Conservation (phyloP, 1,284 basidiomycete species). For the Lignosus rhinocerotis region DNA sequence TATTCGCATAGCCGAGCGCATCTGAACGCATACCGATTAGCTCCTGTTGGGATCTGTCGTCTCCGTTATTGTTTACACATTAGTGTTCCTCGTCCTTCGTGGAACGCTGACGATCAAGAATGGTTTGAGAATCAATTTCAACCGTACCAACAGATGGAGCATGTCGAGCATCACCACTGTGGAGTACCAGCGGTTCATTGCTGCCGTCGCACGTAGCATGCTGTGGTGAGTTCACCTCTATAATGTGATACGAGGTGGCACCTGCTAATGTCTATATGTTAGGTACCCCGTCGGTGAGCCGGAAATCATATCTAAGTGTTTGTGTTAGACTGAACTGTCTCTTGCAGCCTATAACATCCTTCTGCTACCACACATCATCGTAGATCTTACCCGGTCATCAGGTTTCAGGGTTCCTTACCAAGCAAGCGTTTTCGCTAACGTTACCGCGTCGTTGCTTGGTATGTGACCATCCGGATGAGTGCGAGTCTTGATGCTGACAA, state of each 20-base stretch:
- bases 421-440: conserved; percentile 49
- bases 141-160: conserved; percentile 47
- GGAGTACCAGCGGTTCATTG: conserved; percentile 61
- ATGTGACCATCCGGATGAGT: conserved; percentile 46
- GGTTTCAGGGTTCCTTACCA: conserved; percentile 47
- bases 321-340: conserved; percentile 1
- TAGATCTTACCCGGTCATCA: conserved; percentile 49
- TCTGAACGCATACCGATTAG: conserved; percentile 31
- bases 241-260: not conserved
- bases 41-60: conserved; percentile 56
- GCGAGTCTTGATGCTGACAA: not conserved
- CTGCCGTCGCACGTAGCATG: conserved; percentile 61
- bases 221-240: conserved; percentile 52
- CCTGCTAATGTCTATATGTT: not conserved
- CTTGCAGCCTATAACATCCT: conserved; percentile 55
- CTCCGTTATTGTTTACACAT: conserved; percentile 55
- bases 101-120: conserved; percentile 47
- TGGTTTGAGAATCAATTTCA: conserved; percentile 49
- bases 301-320: not conserved
- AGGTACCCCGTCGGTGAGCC: conserved; percentile 65
- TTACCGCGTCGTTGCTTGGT: conserved; percentile 60
- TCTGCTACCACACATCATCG: conserved; percentile 60
- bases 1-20: no score
- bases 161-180: conserved; percentile 29
- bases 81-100: conserved; percentile 57